These are phyloP conservation scores for Saccharomyces cerevisiae DNA, from an alignment of 805 yeast species.

Conservation along the genomic window DNA sequence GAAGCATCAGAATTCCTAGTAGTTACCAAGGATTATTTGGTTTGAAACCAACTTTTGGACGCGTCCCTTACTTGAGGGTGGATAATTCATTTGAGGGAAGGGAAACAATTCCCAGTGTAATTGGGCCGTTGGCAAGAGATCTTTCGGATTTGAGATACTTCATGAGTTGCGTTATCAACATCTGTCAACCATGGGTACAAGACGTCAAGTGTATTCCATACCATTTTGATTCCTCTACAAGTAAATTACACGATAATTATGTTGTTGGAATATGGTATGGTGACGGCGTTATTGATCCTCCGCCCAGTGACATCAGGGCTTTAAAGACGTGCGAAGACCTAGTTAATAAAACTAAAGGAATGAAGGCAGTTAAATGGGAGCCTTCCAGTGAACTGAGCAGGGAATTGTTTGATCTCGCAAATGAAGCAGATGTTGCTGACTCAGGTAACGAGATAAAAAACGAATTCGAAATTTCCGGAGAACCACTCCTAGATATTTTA, in stretches of 20 bases:
- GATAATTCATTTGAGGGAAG: constrained; percentile 40
- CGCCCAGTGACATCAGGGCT: constrained; percentile 14
- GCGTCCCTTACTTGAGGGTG: constrained; percentile 28
- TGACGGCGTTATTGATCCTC: constrained; percentile 13
- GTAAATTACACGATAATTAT: constrained; percentile 3
- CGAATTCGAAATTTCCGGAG: constrained; percentile 10
- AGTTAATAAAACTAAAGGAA: constrained; percentile 7
- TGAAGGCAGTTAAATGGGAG: constrained; percentile 12
- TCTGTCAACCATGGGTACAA: constrained; percentile 9
- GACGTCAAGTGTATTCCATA: constrained; percentile 11
- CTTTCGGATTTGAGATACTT: constrained; percentile 44
- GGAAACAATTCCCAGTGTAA: constrained; percentile 47
- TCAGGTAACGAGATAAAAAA: constrained; percentile 11
- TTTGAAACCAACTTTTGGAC: constrained; percentile 16
- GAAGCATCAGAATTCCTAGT: constrained; percentile 54
- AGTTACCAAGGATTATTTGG: constrained; percentile 41
- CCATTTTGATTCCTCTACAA: constrained; percentile 4
- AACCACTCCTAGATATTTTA: constrained; percentile 10
- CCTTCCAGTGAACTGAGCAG: constrained; percentile 9
- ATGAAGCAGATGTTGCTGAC: constrained; percentile 14
- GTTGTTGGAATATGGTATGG: constrained; percentile 14
- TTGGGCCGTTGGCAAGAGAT: constrained; percentile 46
- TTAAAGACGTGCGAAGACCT: constrained; percentile 9
- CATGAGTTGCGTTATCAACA: constrained; percentile 30
- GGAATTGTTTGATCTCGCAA: constrained; percentile 9